A percentile compares a stretch with the other conserved stretches of the same genome.
These are phyloP conservation scores for Vitis labrusca DNA, from an alignment of 164 flowering plant genomes.

Conservation along the genomic window DNA sequence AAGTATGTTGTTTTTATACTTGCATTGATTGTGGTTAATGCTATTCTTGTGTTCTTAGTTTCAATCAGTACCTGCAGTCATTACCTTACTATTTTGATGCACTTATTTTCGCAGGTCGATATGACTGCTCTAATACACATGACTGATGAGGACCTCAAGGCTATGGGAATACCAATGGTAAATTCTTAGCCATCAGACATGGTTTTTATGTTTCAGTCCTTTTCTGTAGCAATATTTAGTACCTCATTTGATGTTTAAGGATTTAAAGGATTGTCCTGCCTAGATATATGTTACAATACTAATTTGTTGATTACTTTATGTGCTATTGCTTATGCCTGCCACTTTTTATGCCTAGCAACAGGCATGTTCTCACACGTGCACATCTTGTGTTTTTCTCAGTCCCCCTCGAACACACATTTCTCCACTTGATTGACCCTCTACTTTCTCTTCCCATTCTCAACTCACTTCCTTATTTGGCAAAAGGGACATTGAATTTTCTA, in stretches of 20 bases:
- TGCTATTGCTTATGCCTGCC: too few relatives aligned
- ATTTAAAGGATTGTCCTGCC: not conserved
- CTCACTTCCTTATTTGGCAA: too few relatives aligned
- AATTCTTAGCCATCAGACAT: not conserved
- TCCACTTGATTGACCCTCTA: too few relatives aligned
- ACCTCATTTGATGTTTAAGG: not conserved
- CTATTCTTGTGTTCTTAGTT: too few relatives aligned
- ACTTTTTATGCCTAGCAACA: too few relatives aligned
- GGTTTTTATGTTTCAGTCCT: not conserved
- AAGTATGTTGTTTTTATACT: slow-evolving; percentile 42
- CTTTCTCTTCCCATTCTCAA: too few relatives aligned
- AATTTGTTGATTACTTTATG: not conserved
- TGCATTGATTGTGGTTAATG: not conserved
- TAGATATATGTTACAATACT: not conserved
- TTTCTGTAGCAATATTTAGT: not conserved
- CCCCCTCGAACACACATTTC: too few relatives aligned
- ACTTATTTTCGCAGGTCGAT: slow-evolving; percentile 52
- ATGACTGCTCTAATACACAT: slow-evolving; percentile 89
- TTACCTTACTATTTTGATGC: slow-evolving; percentile 1
- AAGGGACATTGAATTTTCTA: too few relatives aligned
- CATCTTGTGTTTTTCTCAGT: too few relatives aligned
- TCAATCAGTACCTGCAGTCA: not conserved
- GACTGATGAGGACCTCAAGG: slow-evolving; percentile 91
- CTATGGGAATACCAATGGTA: slow-evolving; percentile 94
- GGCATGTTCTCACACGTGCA: too few relatives aligned